A percentile compares a stretch with the other conserved stretches of the same genome.
Evolutionary conservation across 2,329 filamentous ascomycete genomes (phyloP).

Genomic region (Volutella citrinella): DNA sequence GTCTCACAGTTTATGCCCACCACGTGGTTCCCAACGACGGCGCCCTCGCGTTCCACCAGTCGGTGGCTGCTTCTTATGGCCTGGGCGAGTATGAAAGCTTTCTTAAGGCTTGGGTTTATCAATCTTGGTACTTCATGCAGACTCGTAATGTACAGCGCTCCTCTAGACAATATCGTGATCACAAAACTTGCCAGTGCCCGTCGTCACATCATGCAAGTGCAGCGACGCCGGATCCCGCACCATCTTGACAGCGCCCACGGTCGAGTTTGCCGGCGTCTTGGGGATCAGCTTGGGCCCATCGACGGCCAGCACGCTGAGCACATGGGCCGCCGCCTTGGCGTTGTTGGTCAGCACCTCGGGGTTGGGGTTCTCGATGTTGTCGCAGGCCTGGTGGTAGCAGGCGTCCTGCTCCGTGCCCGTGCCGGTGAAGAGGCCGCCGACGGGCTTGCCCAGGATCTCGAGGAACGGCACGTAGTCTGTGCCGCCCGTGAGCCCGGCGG

Average conservation of each 20-base stretch:
- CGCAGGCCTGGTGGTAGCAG: constrained; percentile 33
- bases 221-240: constrained; percentile 15
- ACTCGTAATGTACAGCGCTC: too few relatives aligned
- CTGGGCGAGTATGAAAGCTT: too few relatives aligned
- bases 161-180: constrained; percentile 25
- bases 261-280: constrained; percentile 19
- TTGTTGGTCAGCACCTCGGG: constrained; percentile 28
- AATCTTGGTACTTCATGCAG: too few relatives aligned
- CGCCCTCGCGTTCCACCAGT: too few relatives aligned
- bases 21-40: too few relatives aligned
- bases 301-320: constrained; percentile 26
- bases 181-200: constrained; percentile 16
- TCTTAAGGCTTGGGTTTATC: too few relatives aligned
- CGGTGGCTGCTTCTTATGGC: too few relatives aligned
- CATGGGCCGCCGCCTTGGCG: constrained; percentile 44
- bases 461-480: constrained; percentile 62
- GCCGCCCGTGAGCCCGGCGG: constrained; percentile 38
- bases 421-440: constrained; percentile 58
- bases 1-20: too few relatives aligned
- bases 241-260: constrained; percentile 14
- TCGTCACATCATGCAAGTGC: constrained; percentile 16
- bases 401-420: constrained; percentile 22
- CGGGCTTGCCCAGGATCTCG: constrained; percentile 48
- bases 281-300: constrained; percentile 23
- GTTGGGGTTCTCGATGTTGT: constrained; percentile 34